Base-by-base conservation (phyloP, 805 yeast genomes). In the Saccharomycopsis fermentans region DNA sequence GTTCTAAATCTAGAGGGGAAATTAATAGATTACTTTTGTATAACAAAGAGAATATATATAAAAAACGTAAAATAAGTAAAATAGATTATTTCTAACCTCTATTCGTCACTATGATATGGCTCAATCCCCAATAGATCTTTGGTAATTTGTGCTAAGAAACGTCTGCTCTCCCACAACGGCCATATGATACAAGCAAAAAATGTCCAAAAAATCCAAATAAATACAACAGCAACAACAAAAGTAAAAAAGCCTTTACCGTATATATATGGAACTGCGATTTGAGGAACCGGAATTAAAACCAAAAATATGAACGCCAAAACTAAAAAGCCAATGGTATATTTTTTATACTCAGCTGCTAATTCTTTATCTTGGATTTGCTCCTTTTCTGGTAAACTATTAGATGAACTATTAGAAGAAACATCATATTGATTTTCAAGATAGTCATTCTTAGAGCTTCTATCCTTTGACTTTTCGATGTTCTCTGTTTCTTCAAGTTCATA, bases 161-260 rank as follows among this genome's bases (percentile, higher is more conserved):
- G 24, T 54, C 59, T 55, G 35, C 55, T 48, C 47, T 71, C 74
- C 14, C 65, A 64, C 1, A 70, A 24, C 9, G 75, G 75, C 54
- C 65, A 63, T 21, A 71, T 59, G 35, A 72, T 67, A 48, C 70
- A 71, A 19, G 67, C 65, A 19, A 62, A 59, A 59, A 73, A 71
- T 4, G 74, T 65, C n/a, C 56, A 63, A 58, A 73, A 70, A 36
- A 73, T 56, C 76, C 77, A 73, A 17, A 70, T 64, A 27, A 67
- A 68, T 62, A 70, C 67, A 6, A 70, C 65, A 9, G 68, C 69
- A 14, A 71, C 69, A 52, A 67, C 62, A 29, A 67, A 69, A 3
- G 72, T 68, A 48, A 72, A 63, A 60, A 73, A 73, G n/a, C 64
- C 64, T 17, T 66, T 64, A 5, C 70, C 64, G 62, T 68, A 73